phyloP scores from a whole-genome alignment of 176 grass and related monocot genomes.

The Avena eriantha region DNA sequence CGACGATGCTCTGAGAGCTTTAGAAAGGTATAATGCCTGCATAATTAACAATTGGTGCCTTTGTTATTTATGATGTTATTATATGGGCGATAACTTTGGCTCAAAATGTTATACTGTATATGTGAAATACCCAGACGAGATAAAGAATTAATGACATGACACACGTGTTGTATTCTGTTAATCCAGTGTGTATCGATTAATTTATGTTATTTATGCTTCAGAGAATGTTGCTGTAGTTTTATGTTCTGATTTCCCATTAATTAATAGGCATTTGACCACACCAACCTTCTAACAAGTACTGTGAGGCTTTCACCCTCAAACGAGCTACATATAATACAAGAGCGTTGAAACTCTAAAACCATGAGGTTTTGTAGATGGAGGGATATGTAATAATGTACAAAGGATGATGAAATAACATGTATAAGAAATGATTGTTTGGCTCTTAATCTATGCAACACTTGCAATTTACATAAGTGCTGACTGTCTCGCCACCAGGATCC shows the following conservation, averaged over 20 bases:
- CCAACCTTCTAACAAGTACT: neutral
- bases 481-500: neutral
- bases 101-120: neutral
- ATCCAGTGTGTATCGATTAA: neutral
- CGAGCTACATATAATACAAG: conserved; percentile 1
- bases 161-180: neutral
- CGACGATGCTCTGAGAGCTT: conserved; percentile 67
- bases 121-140: neutral
- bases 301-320: neutral
- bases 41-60: neutral
- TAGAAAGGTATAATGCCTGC: conserved; percentile 53
- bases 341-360: neutral
- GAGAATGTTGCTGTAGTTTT: neutral
- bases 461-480: neutral
- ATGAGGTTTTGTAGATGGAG: neutral
- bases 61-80: conserved; percentile 26
- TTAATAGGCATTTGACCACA: neutral
- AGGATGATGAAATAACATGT: neutral
- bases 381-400: neutral
- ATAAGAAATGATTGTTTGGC: neutral
- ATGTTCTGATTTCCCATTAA: neutral
- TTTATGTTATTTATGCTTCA: neutral
- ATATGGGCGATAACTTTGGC: neutral
- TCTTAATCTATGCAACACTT: neutral
- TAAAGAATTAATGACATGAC: neutral